Evolutionary conservation across 2,329 filamentous ascomycete genomes (phyloP).

Genomic region (Plenodomus lindquistii): DNA sequence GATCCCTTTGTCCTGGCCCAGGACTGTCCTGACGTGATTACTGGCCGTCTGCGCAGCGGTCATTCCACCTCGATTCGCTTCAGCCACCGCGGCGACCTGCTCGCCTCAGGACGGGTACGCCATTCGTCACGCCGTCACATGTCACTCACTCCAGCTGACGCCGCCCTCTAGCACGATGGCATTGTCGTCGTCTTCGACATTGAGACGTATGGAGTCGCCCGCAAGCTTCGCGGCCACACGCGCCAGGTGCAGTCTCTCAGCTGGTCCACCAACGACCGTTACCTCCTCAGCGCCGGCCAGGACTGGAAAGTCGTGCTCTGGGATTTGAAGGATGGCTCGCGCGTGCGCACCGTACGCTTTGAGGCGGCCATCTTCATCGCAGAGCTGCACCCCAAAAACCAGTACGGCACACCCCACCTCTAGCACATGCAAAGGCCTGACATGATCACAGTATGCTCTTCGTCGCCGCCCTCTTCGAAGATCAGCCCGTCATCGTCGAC

Average conservation of each 20-base stretch:
- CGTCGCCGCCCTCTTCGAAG: constrained; percentile 90
- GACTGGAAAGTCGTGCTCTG: constrained; percentile 97
- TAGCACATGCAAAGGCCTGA: constrained; percentile 6
- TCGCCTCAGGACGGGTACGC: constrained; percentile 83
- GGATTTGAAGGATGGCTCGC: constrained; percentile 77
- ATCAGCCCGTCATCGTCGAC: constrained; percentile 87
- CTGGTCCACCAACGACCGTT: constrained; percentile 91
- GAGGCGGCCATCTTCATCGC: constrained; percentile 94
- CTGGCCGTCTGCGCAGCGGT: constrained; percentile 77
- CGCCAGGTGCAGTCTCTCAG: constrained; percentile 92
- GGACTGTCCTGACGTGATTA: constrained; percentile 90
- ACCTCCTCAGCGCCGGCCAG: constrained; percentile 88
- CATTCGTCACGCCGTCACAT: constrained; percentile 12
- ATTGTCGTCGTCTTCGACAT: constrained; percentile 96
- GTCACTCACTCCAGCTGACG: constrained; percentile 18
- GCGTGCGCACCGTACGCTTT: constrained; percentile 84
- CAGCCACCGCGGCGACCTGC: constrained; percentile 90
- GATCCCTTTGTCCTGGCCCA: constrained; percentile 73
- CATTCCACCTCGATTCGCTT: constrained; percentile 76
- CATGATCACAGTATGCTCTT: constrained; percentile 68
- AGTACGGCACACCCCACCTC: constrained; percentile 58
- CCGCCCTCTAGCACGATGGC: constrained; percentile 67
- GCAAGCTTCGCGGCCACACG: constrained; percentile 91
- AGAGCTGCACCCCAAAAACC: constrained; percentile 88
- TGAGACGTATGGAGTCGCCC: constrained; percentile 94